phyloP scores from a whole-genome alignment of 2,329 filamentous ascomycete genomes.

The Rhexocercosporidium sp. region DNA sequence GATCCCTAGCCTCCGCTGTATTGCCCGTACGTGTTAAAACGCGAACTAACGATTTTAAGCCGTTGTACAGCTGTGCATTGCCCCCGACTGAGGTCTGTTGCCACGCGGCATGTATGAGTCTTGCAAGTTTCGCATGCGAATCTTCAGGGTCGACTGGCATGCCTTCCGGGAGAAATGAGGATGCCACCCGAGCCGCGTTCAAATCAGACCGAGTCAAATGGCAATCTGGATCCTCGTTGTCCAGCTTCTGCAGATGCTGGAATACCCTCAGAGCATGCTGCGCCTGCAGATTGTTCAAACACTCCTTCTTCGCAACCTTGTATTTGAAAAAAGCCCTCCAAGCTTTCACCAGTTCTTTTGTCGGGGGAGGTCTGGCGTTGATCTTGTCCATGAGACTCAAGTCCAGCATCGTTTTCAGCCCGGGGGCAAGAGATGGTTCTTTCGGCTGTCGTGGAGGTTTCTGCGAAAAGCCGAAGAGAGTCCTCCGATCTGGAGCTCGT shows the following conservation, averaged over 20 bases:
- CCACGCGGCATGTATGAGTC: constrained; percentile 30
- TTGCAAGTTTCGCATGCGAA: constrained; percentile 34
- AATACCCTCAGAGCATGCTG: constrained; percentile 64
- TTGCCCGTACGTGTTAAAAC: constrained; percentile 35
- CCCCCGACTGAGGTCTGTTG: neutral
- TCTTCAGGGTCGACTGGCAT: constrained; percentile 34
- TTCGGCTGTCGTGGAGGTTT: constrained; percentile 65
- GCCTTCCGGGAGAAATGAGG: constrained; percentile 23
- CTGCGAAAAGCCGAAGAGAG: constrained; percentile 67
- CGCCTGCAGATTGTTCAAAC: constrained; percentile 71
- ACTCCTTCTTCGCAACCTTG: constrained; percentile 53
- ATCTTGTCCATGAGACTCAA: constrained; percentile 67
- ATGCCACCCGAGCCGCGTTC: neutral
- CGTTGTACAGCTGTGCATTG: neutral
- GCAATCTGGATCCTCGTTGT: constrained; percentile 26
- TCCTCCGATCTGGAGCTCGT: constrained; percentile 48
- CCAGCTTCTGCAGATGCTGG: constrained; percentile 57
- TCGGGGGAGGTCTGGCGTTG: constrained; percentile 66
- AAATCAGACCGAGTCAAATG: constrained; percentile 28
- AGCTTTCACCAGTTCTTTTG: constrained; percentile 67
- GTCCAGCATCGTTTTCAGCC: constrained; percentile 73
- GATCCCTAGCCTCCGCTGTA: constrained; percentile 35
- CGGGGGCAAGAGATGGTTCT: constrained; percentile 69
- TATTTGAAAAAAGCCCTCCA: constrained; percentile 67
- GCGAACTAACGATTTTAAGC: constrained; percentile 17